These are phyloP conservation scores for Lactuca saligna DNA, from an alignment of 129 eudicot species.

Conservation along the genomic window DNA sequence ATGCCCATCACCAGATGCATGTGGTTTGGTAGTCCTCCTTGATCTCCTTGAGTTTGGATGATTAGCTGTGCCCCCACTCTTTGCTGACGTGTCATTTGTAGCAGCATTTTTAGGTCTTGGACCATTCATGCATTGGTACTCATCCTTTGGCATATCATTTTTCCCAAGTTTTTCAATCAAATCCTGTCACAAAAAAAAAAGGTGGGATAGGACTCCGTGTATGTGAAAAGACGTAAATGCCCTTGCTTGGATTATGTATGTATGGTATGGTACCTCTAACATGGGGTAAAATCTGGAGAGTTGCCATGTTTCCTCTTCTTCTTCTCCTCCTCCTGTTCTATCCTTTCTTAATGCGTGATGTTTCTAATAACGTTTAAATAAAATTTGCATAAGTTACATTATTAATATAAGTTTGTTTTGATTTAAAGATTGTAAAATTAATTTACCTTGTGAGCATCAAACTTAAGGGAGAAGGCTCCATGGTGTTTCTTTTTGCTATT, in stretches of 20 bases:
- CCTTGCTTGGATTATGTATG: too few species aligned
- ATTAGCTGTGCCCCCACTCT: slow-evolving; percentile 29
- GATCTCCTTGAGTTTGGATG: slow-evolving; percentile 77
- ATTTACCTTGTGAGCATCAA: slow-evolving; percentile 76
- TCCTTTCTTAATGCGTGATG: slow-evolving; percentile 77
- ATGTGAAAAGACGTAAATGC: not conserved
- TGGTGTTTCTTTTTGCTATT: slow-evolving; percentile 49
- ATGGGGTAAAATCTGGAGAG: slow-evolving; percentile 76
- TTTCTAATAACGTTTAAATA: slow-evolving; percentile 42
- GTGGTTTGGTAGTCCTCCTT: slow-evolving; percentile 64
- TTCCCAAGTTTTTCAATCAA: slow-evolving; percentile 52
- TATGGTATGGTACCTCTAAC: slow-evolving; percentile 69
- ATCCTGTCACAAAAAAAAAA: slow-evolving; percentile 30
- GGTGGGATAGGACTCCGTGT: not conserved
- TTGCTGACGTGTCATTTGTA: slow-evolving; percentile 34
- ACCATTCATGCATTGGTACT: slow-evolving; percentile 51
- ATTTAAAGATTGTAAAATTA: not conserved
- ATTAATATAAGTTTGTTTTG: too few species aligned
- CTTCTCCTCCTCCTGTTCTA: slow-evolving; percentile 34
- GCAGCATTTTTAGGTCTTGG: slow-evolving; percentile 41
- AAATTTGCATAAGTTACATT: slow-evolving; percentile 17
- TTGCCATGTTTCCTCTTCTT: slow-evolving; percentile 87
- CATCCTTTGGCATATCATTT: slow-evolving; percentile 45
- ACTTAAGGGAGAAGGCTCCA: slow-evolving; percentile 82
- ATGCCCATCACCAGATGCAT: slow-evolving; percentile 59